Percentiles rank a stretch among this genome's conserved stretches.
Evolutionary conservation across 2,329 filamentous ascomycete genomes (phyloP).

Genomic region (Alternaria sp.): DNA sequence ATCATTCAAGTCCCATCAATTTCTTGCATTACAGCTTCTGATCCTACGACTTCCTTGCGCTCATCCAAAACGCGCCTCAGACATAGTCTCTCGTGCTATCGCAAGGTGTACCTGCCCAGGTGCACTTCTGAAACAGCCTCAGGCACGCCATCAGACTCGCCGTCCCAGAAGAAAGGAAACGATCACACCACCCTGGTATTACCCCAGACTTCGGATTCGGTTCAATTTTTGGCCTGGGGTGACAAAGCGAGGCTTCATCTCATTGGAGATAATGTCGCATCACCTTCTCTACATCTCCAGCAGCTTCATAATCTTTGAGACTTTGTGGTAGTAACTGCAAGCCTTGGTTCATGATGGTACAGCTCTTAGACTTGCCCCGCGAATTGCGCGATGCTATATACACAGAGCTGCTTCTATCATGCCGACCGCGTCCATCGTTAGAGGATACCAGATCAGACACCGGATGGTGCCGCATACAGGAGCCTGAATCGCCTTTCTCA

Average conservation of each 20-base stretch:
- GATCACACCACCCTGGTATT: neutral
- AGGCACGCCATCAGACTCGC: slow-evolving; percentile 4
- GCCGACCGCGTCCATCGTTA: slow-evolving; percentile 25
- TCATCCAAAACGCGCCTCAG: slow-evolving; percentile 4
- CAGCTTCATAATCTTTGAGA: neutral
- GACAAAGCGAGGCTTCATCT: neutral
- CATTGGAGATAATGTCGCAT: neutral
- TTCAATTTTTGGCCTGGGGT: neutral
- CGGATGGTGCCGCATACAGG: slow-evolving; percentile 22
- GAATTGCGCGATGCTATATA: slow-evolving; percentile 46
- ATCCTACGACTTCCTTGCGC: neutral
- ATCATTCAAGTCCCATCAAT: neutral
- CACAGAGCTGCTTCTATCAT: slow-evolving; percentile 31
- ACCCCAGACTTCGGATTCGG: neutral
- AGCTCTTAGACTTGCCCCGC: slow-evolving; percentile 37
- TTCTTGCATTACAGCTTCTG: neutral
- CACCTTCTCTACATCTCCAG: neutral
- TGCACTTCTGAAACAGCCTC: slow-evolving; percentile 6
- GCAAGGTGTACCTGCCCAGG: slow-evolving; percentile 1
- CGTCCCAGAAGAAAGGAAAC: neutral
- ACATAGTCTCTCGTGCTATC: neutral
- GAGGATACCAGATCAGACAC: slow-evolving; percentile 25
- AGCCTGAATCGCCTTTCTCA: slow-evolving; percentile 23
- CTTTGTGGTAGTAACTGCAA: neutral
- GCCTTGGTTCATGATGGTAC: slow-evolving; percentile 21